Evolutionary conservation across 495 filamentous ascomycete genomes (phyloP).

Genomic region (Annulohypoxylon nitens): DNA sequence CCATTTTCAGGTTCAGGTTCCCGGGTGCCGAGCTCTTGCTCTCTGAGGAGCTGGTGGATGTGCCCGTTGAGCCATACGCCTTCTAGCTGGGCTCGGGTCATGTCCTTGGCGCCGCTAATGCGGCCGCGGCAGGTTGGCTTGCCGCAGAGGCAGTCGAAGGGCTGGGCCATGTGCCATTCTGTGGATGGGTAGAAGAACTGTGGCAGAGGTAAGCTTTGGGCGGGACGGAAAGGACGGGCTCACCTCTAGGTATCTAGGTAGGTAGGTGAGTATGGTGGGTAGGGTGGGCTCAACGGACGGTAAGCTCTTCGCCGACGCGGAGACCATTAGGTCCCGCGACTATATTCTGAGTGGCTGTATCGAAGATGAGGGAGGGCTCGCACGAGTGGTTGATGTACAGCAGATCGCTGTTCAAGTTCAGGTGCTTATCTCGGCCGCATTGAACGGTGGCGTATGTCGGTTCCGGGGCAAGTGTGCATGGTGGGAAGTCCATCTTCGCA

Average conservation of each 20-base stretch:
- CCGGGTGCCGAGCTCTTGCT: conserved; percentile 41
- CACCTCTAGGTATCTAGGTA: conserved; percentile 19
- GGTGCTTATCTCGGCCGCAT: conserved; percentile 69
- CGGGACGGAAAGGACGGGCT: conserved; percentile 29
- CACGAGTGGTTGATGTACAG: conserved; percentile 84
- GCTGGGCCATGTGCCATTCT: conserved; percentile 81
- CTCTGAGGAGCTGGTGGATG: conserved; percentile 65
- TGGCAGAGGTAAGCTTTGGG: conserved; percentile 39
- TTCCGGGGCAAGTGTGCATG: conserved; percentile 64
- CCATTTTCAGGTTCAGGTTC: conserved; percentile 32
- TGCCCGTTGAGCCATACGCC: conserved; percentile 68
- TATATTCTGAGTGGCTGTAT: conserved; percentile 73
- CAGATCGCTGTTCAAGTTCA: conserved; percentile 80
- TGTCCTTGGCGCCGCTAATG: conserved; percentile 68
- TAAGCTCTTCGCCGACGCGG: conserved; percentile 72
- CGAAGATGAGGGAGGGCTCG: conserved; percentile 75
- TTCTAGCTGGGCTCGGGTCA: conserved; percentile 60
- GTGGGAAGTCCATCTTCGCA: conserved; percentile 64
- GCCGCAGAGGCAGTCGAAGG: conserved; percentile 76
- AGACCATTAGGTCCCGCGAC: conserved; percentile 70
- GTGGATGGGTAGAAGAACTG: conserved; percentile 82
- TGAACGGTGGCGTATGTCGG: conserved; percentile 80
- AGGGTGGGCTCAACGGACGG: conserved; percentile 54
- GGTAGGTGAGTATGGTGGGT: background rate
- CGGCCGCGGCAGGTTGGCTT: conserved; percentile 62